A percentile compares a stretch with the other conserved stretches of the same genome.
Conservation (phyloP, 164 flowering plant species). For the Vitis riparia region DNA sequence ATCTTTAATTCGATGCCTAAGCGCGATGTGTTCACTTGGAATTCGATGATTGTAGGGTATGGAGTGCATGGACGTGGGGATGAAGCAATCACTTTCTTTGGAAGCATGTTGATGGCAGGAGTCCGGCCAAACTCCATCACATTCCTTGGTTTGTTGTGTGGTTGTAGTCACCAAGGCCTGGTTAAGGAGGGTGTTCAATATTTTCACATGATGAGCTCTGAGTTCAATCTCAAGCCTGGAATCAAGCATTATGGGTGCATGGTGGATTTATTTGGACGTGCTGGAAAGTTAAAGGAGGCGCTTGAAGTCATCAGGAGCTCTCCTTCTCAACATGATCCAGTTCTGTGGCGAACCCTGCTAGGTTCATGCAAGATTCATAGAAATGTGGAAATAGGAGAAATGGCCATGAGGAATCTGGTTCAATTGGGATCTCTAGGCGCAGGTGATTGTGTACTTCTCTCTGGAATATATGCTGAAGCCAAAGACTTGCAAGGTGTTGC, state of each 20-base stretch:
- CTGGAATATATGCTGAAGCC: constrained; percentile 38
- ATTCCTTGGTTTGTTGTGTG: constrained; percentile 55
- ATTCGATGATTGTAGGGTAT: constrained; percentile 42
- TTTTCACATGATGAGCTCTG: constrained; percentile 42
- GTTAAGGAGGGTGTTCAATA: constrained; percentile 35
- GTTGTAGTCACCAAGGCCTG: constrained; percentile 61
- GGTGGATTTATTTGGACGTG: constrained; percentile 61
- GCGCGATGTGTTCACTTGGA: constrained; percentile 51
- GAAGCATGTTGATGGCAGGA: constrained; percentile 37
- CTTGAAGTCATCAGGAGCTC: constrained; percentile 28
- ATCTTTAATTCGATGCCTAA: constrained; percentile 41
- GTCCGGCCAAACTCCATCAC: constrained; percentile 41
- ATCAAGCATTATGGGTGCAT: constrained; percentile 56
- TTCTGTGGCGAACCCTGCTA: constrained; percentile 55
- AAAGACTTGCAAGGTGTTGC: constrained; percentile 34
- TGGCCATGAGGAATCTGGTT: constrained; percentile 39
- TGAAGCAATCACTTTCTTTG: constrained; percentile 37
- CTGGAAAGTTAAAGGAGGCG: constrained; percentile 49
- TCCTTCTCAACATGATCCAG: constrained; percentile 36
- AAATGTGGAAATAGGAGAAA: constrained; percentile 46
- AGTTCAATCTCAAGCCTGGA: constrained; percentile 37
- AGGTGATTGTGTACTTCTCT: constrained; percentile 58
- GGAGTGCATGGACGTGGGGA: constrained; percentile 52
- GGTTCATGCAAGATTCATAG: constrained; percentile 57
- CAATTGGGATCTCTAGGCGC: constrained; percentile 34